These are phyloP conservation scores for Ceratocystis alfenasii DNA, from an alignment of 2,329 filamentous ascomycete species.

Conservation along the genomic window DNA sequence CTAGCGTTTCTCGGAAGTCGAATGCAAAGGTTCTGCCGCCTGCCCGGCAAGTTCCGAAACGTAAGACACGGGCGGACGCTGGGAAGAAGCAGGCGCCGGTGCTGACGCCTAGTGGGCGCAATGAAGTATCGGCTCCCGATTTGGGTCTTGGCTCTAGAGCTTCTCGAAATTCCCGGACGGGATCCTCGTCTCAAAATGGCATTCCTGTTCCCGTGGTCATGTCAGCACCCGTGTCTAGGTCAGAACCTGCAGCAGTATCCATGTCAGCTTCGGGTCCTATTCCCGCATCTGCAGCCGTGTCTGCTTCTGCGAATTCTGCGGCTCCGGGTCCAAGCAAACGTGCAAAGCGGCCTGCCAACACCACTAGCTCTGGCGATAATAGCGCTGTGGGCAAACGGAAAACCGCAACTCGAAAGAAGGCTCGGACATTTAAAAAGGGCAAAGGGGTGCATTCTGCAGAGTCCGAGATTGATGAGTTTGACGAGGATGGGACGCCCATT, in stretches of 20 bases:
- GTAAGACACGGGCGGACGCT: constrained; percentile 37
- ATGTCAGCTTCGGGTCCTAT: neutral
- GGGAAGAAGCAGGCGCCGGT: constrained; percentile 30
- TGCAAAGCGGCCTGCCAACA: constrained; percentile 55
- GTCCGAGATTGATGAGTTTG: constrained; percentile 46
- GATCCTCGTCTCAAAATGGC: constrained; percentile 25
- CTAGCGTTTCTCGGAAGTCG: constrained; percentile 19
- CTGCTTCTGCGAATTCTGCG: neutral
- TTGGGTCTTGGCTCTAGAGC: constrained; percentile 12
- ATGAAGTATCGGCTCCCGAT: constrained; percentile 26
- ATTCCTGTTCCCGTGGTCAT: constrained; percentile 33
- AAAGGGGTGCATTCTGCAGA: constrained; percentile 32
- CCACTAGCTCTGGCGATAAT: constrained; percentile 47
- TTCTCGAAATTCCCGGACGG: neutral
- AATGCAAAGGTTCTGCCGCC: constrained; percentile 32
- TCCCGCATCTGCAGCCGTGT: constrained; percentile 19
- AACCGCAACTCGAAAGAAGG: constrained; percentile 55
- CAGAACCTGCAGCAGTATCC: neutral
- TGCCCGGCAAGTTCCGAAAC: constrained; percentile 29
- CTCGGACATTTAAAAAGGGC: constrained; percentile 43
- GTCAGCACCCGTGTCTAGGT: constrained; percentile 45
- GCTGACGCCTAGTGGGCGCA: constrained; percentile 21
- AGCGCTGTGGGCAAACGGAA: constrained; percentile 62
- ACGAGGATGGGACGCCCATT: constrained; percentile 57
- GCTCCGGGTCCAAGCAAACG: constrained; percentile 41